Conservation (phyloP, 768 basidiomycete genomes). For the Tulasnella sp. region DNA sequence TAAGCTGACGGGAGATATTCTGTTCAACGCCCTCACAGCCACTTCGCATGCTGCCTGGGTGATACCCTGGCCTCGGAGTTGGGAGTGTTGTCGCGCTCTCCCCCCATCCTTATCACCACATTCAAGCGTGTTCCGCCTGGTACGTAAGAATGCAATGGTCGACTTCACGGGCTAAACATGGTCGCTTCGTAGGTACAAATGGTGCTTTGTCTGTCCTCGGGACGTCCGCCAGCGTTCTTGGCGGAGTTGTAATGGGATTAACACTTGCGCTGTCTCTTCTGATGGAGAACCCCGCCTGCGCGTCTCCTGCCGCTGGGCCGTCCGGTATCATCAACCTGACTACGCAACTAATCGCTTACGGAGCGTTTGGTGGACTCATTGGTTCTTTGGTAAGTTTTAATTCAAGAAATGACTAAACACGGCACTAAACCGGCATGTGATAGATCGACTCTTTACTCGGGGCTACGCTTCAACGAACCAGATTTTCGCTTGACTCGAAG, state of each 20-base stretch:
- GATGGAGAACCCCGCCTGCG: constrained; percentile 64
- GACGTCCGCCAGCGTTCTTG: constrained; percentile 69
- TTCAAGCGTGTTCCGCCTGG: constrained; percentile 71
- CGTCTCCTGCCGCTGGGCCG: constrained; percentile 37
- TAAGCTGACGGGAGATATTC: neutral
- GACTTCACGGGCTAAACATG: neutral
- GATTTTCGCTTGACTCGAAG: constrained; percentile 65
- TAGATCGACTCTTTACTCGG: constrained; percentile 87
- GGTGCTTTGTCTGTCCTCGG: constrained; percentile 81
- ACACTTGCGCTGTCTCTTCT: constrained; percentile 60
- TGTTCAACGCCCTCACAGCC: constrained; percentile 51
- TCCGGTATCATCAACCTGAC: constrained; percentile 42
- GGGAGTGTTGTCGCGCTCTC: constrained; percentile 74
- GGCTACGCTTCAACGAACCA: constrained; percentile 81
- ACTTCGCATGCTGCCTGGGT: constrained; percentile 86
- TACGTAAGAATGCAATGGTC: neutral
- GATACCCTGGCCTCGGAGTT: constrained; percentile 88
- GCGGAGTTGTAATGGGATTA: constrained; percentile 73
- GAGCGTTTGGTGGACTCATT: constrained; percentile 66
- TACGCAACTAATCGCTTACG: constrained; percentile 57
- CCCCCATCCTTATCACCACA: constrained; percentile 79
- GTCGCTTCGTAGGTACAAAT: constrained; percentile 64
- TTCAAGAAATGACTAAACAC: neutral
- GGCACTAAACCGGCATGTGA: neutral
- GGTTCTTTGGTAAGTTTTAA: constrained; percentile 66